Percentiles rank a stretch among this genome's conserved stretches.
Evolutionary conservation across 1,284 basidiomycete species (phyloP).

Genomic region (Heliocybe sulcata): DNA sequence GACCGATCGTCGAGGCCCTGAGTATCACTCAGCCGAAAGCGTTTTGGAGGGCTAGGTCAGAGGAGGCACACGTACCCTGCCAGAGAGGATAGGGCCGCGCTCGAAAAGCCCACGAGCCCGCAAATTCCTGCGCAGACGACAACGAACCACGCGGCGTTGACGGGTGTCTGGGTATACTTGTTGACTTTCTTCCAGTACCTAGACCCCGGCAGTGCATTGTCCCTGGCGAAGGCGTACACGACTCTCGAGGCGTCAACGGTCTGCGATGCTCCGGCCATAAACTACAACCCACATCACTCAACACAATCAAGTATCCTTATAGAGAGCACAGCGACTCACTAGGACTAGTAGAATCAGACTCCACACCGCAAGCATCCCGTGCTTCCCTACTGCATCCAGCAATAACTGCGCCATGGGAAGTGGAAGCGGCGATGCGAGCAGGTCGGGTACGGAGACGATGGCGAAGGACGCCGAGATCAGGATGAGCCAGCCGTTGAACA

Average conservation of each 20-base stretch:
- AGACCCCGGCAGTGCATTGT: constrained; percentile 67
- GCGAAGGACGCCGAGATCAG: constrained; percentile 61
- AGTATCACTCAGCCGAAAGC: not conserved
- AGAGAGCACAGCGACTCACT: constrained; percentile 5
- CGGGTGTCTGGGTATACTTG: constrained; percentile 51
- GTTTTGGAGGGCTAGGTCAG: not conserved
- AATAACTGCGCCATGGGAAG: constrained; percentile 70
- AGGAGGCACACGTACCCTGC: constrained; percentile 42
- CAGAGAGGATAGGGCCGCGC: constrained; percentile 53
- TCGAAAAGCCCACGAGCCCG: constrained; percentile 63
- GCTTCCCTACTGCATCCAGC: constrained; percentile 55
- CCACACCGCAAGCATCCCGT: constrained; percentile 67
- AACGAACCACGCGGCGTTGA: constrained; percentile 72
- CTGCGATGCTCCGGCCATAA: constrained; percentile 69
- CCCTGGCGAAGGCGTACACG: constrained; percentile 67
- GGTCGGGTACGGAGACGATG: constrained; percentile 43
- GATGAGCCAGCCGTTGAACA: constrained; percentile 56
- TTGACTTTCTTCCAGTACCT: constrained; percentile 60
- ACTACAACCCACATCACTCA: constrained; percentile 31
- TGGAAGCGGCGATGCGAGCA: constrained; percentile 44
- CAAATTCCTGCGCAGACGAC: constrained; percentile 48
- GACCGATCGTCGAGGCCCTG: constrained; percentile 55
- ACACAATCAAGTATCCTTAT: not conserved
- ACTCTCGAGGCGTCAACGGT: constrained; percentile 69
- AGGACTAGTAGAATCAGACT: constrained; percentile 60